Percentiles rank a stretch among this genome's conserved stretches.
Conservation (phyloP, 2,329 filamentous ascomycete species). For the Arthroderma sp. region DNA sequence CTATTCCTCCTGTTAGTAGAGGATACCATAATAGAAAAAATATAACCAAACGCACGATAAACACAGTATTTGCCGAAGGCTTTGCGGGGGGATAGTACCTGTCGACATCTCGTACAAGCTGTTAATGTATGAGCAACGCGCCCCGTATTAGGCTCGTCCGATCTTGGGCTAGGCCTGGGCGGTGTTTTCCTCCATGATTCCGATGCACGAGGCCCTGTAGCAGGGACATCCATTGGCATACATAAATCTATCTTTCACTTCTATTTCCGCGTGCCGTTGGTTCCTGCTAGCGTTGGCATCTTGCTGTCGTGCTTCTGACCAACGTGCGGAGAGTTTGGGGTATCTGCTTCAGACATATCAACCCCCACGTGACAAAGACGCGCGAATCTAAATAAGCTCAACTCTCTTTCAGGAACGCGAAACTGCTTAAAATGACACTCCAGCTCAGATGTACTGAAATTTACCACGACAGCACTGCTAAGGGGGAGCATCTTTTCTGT, state of each 20-base stretch:
- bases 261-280: too few species aligned
- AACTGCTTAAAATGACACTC: too few species aligned
- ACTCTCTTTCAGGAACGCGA: too few species aligned
- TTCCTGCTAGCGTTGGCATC: too few species aligned
- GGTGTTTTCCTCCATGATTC: not conserved
- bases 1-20: conserved; percentile 31
- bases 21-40: not conserved
- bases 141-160: conserved; percentile 2
- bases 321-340: too few species aligned
- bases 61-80: not conserved
- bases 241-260: not conserved
- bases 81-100: conserved; percentile 3
- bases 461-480: too few species aligned
- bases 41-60: not conserved
- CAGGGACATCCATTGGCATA: conserved; percentile 6
- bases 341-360: too few species aligned
- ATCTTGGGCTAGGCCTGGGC: not conserved
- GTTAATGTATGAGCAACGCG: conserved; percentile 10
- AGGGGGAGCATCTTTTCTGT: too few species aligned
- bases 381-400: too few species aligned
- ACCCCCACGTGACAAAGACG: too few species aligned
- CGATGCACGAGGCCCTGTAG: conserved; percentile 1
- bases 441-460: too few species aligned
- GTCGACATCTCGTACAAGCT: conserved; percentile 9
- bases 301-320: too few species aligned